Base-by-base conservation (phyloP, 2,329 filamentous ascomycete genomes). In the Akanthomyces dipterigenus region DNA sequence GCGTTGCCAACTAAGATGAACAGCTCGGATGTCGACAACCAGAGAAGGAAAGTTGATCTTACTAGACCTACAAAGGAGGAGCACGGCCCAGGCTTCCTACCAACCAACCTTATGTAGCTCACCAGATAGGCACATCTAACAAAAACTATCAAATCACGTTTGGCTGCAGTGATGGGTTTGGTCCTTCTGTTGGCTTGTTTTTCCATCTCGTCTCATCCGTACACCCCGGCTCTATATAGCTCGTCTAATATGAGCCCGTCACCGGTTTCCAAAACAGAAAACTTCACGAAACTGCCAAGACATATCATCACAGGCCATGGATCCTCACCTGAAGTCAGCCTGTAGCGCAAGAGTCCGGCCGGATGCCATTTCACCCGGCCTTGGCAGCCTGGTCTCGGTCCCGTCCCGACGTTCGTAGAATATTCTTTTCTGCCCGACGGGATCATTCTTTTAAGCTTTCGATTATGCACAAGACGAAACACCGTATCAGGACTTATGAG, bases 1-100 rank as follows among this genome's bases (percentile, higher is more conserved):
- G 91, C 70, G 95, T 96, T 80, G 87, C 90, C 73, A 80, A 82
- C 73, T 92, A 90, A 55, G 50, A n/a, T 28, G 12, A 36, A 20
- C 34, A 28, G 9, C 51, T 31, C 38, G 38, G 11, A 34, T 6
- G 31, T 9, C 31, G n/a, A 45, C 24, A 43, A 51, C 12, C n/a
- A n/a, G 43, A 22, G 18, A 36, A 26, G 43, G 4, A 38, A 24
- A 42, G 22, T 36, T 5, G n/a, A 9, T 24, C 28, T 26, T 28
- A n/a, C 9, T 5, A 57, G n/a, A 18, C 34, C 20, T 14, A 34
- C 8, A 34, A 34, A 34, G 31, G 31, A 18, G 22, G 18, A 36
- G 22, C 28, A 58, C 1, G 16, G 34, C 11, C 24, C 9, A 1
- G 9, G 7, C 8, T 38, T 20, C 16, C 8, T 38, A 20, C 16